Percentiles rank a stretch among this genome's conserved stretches.
These are phyloP conservation scores for Eurotiales sp. DNA, from an alignment of 2,329 filamentous ascomycete species.

Conservation along the genomic window DNA sequence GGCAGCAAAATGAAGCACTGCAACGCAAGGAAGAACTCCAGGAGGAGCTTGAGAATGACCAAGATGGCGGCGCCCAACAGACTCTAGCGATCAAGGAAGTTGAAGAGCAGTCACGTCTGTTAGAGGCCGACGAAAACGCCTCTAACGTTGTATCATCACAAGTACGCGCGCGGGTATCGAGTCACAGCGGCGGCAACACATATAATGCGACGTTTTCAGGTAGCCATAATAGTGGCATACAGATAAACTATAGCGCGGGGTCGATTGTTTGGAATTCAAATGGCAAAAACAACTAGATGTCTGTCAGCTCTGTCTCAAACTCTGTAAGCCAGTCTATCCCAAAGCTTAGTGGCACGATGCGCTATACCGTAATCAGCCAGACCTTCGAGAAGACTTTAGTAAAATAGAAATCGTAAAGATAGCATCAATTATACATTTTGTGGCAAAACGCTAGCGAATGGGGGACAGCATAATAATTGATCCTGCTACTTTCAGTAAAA, in stretches of 20 bases:
- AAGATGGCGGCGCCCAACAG: constrained; percentile 1
- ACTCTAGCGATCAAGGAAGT: not conserved
- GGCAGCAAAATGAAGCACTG: constrained; percentile 1
- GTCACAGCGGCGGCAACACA: not conserved
- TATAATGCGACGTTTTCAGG: constrained; percentile 1
- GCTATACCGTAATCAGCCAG: no score
- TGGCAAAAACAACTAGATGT: constrained; percentile 22
- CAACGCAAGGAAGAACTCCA: constrained; percentile 5
- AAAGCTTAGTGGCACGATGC: no score
- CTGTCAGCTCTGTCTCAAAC: no score
- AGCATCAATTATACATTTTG: no score
- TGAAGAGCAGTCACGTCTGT: constrained; percentile 1
- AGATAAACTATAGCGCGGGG: no score
- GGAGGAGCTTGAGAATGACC: not conserved
- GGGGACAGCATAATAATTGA: no score
- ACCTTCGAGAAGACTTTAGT: no score
- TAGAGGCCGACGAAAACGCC: not conserved
- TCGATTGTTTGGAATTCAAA: constrained; percentile 14
- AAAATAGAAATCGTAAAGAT: no score
- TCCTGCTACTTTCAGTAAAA: no score
- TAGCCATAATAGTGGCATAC: constrained; percentile 7
- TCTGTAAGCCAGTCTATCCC: no score
- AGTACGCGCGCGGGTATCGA: no score
- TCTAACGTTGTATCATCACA: not conserved
- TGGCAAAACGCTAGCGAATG: no score